phyloP scores from a whole-genome alignment of 2,329 filamentous ascomycete species.

The Chrysoporthe puriensis region DNA sequence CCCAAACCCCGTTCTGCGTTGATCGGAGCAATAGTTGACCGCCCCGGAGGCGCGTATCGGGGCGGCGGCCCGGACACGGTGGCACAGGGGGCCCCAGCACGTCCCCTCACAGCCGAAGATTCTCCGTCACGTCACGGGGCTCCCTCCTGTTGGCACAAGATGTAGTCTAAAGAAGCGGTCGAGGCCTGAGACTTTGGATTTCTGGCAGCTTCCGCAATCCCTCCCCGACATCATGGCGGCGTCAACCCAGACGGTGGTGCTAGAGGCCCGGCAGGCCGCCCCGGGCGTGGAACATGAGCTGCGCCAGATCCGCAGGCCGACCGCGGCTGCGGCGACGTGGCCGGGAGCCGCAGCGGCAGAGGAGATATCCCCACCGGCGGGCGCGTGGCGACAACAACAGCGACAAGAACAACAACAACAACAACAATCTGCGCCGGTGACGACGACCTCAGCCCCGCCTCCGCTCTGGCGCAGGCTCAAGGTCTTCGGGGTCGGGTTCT shows the following conservation, averaged over 20 bases:
- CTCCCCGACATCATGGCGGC: constrained; percentile 4
- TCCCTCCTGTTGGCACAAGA: background rate
- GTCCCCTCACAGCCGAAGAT: constrained; percentile 1
- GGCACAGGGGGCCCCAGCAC: background rate
- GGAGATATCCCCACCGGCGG: background rate
- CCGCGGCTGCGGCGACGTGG: background rate
- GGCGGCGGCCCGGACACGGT: background rate
- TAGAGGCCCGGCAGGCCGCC: background rate
- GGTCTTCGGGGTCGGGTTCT: constrained; percentile 55
- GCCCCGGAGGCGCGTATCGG: background rate
- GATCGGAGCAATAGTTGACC: background rate
- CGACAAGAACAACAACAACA: background rate
- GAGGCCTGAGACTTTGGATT: too few relatives aligned
- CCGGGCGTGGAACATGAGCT: constrained; percentile 6
- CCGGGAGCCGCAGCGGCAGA: background rate
- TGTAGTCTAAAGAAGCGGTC: background rate
- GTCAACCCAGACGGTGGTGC: constrained; percentile 7
- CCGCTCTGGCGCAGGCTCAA: constrained; percentile 10
- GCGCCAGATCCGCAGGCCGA: constrained; percentile 5
- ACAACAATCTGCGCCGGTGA: background rate
- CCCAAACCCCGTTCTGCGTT: background rate
- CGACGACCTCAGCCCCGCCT: background rate
- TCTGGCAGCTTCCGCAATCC: background rate
- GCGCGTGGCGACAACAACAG: background rate
- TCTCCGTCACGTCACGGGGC: background rate